phyloP scores from a whole-genome alignment of 1,284 basidiomycete species.

The Marasmius sp. region DNA sequence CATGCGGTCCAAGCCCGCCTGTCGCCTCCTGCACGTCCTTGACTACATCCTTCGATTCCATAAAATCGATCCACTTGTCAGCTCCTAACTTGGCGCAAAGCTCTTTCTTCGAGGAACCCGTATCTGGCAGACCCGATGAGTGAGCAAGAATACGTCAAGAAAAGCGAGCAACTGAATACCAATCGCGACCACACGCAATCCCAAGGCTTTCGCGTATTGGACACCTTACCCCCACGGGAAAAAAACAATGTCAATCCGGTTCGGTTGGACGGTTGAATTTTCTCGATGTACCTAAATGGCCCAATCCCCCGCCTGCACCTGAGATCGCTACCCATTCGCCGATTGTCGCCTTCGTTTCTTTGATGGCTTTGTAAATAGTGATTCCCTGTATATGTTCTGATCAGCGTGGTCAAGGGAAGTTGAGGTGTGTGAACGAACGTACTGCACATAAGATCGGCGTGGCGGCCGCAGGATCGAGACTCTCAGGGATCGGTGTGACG shows the following conservation, averaged over 20 bases:
- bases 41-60: conserved; percentile 46
- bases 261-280: not conserved
- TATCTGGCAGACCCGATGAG: conserved; percentile 37
- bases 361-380: conserved; percentile 73
- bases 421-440: conserved; percentile 19
- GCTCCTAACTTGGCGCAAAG: conserved; percentile 64
- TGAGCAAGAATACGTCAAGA: not conserved
- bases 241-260: not conserved
- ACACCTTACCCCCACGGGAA: conserved; percentile 44
- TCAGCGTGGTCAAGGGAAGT: conserved; percentile 1
- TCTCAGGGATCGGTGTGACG: conserved; percentile 57
- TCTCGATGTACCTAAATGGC: conserved; percentile 48
- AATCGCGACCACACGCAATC: conserved; percentile 69
- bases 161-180: conserved; percentile 30
- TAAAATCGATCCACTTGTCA: conserved; percentile 74
- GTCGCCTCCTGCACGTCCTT: conserved; percentile 53
- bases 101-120: conserved; percentile 62
- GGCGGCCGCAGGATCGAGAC: conserved; percentile 55
- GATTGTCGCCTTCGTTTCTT: conserved; percentile 47
- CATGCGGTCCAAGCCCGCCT: conserved; percentile 67
- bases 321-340: conserved; percentile 73
- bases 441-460: conserved; percentile 71
- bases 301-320: conserved; percentile 65
- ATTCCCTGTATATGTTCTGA: conserved; percentile 41
- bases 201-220: conserved; percentile 67